Conservation (phyloP, 371 early-diverging fungal species). For the Haplosporangium sp. region DNA sequence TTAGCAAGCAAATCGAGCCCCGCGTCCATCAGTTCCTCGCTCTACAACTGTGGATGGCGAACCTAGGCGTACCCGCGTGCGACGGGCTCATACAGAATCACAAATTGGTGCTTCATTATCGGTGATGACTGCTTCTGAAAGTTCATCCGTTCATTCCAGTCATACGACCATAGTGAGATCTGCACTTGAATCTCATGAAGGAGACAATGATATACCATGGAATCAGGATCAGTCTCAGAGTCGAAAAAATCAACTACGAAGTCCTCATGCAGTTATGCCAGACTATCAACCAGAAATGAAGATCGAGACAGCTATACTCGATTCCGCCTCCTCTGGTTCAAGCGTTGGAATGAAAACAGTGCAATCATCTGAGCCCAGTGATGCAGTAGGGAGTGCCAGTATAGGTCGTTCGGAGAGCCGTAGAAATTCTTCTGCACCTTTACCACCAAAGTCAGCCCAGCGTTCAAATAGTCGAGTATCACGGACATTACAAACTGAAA, state of each 20-base stretch:
- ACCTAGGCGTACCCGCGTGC: constrained; percentile 32
- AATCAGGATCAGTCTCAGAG: constrained; percentile 5
- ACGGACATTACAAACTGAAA: constrained; percentile 6
- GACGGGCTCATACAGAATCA: constrained; percentile 28
- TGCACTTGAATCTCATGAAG: constrained; percentile 2
- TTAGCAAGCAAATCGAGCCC: constrained; percentile 40
- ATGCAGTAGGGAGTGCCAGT: background rate
- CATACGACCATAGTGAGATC: background rate
- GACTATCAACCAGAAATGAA: constrained; percentile 12
- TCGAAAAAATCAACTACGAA: constrained; percentile 4
- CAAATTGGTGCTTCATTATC: constrained; percentile 10
- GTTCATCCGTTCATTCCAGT: background rate
- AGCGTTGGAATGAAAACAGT: background rate
- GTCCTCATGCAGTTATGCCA: background rate
- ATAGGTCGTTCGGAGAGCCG: constrained; percentile 38
- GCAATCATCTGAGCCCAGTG: constrained; percentile 1
- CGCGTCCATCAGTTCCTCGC: constrained; percentile 29
- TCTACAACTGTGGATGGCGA: constrained; percentile 21
- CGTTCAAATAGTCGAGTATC: constrained; percentile 26
- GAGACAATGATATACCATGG: background rate
- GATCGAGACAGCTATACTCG: constrained; percentile 9
- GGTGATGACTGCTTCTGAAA: constrained; percentile 8
- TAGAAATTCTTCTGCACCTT: constrained; percentile 28
- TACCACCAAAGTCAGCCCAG: constrained; percentile 53
- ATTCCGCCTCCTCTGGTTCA: background rate